These are phyloP conservation scores for Cytospora paraplurivora DNA, from an alignment of 2,329 filamentous ascomycete species.

Conservation along the genomic window DNA sequence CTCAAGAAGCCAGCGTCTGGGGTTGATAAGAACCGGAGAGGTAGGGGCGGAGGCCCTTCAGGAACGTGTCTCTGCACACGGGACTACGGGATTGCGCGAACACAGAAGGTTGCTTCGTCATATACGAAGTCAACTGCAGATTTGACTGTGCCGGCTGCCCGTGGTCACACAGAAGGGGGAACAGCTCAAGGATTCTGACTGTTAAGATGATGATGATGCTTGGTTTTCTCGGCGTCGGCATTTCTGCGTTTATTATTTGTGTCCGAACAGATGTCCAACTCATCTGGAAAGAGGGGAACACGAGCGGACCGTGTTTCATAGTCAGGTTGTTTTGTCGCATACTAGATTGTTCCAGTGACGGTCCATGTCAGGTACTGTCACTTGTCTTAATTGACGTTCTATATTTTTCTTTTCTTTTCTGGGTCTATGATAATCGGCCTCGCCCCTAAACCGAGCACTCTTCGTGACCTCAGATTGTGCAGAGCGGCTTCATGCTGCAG, in stretches of 20 bases:
- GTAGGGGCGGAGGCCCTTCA: neutral
- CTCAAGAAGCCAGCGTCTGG: conserved; percentile 46
- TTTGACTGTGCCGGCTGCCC: neutral
- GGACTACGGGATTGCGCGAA: neutral
- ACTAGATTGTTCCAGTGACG: conserved; percentile 2
- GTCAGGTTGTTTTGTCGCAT: neutral
- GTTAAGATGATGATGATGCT: neutral
- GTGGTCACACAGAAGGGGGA: neutral
- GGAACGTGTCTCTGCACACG: neutral
- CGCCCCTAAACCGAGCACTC: neutral
- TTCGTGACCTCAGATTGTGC: neutral
- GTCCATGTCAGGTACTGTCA: neutral
- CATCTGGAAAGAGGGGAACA: conserved; percentile 23
- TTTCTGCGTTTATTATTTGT: neutral
- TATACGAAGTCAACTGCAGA: neutral
- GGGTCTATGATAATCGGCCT: neutral
- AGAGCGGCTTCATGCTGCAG: neutral
- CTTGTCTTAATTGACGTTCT: neutral
- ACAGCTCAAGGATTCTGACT: neutral
- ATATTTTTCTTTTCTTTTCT: no score
- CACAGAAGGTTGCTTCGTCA: neutral
- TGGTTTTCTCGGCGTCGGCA: neutral
- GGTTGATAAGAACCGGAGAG: neutral
- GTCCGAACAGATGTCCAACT: conserved; percentile 29
- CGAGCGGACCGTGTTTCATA: neutral